A percentile compares a stretch with the other conserved stretches of the same genome.
Evolutionary conservation across 2,329 filamentous ascomycete genomes (phyloP).

Genomic region (Emmonsia crescens): DNA sequence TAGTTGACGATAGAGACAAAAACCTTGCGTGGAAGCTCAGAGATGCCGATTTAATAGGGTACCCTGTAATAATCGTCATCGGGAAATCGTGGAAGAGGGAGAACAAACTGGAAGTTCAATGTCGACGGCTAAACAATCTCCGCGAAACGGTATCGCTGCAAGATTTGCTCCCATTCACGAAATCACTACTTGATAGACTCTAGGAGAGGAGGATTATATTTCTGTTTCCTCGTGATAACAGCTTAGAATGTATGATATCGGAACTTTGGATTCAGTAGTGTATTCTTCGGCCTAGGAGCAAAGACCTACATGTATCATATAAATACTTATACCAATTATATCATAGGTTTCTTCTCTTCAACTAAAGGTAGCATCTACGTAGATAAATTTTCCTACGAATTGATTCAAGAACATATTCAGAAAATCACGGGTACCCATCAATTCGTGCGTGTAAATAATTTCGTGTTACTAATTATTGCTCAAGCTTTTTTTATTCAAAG

Average conservation of each 20-base stretch:
- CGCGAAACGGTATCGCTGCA: constrained; percentile 49
- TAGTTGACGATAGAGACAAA: constrained; percentile 63
- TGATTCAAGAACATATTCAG: neutral
- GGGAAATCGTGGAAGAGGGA: constrained; percentile 57
- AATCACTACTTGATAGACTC: constrained; percentile 40
- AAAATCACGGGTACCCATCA: neutral
- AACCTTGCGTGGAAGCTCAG: constrained; percentile 73
- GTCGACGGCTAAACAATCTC: constrained; percentile 50
- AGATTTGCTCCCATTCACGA: constrained; percentile 39
- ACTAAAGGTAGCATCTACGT: neutral
- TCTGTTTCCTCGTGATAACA: neutral
- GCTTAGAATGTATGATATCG: neutral
- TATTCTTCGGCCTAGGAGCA: neutral
- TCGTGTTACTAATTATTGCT: neutral
- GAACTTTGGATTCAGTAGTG: neutral
- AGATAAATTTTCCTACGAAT: neutral
- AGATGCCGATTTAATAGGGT: constrained; percentile 83
- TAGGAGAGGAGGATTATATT: constrained; percentile 24
- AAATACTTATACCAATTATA: neutral
- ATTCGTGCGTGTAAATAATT: neutral
- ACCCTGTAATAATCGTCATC: constrained; percentile 70
- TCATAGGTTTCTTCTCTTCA: neutral
- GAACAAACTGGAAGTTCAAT: constrained; percentile 64
- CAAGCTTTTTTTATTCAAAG: neutral
- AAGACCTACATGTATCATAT: neutral